Conservation (phyloP, 176 grass and related monocot species). For the Musa acuminata region DNA sequence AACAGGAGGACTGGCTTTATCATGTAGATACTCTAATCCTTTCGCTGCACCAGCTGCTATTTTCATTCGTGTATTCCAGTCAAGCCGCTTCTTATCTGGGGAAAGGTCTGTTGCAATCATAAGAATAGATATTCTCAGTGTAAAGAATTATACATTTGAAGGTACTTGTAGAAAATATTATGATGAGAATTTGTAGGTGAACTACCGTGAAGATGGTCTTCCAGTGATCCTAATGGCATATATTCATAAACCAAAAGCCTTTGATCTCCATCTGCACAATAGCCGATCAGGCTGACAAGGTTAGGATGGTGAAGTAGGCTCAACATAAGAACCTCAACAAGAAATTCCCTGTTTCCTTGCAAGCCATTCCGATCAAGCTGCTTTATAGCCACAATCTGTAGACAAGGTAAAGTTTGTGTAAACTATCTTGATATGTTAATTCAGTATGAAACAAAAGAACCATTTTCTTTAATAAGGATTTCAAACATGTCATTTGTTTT, state of each 20-base stretch:
- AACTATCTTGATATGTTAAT: background rate
- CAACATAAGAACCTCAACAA: constrained; percentile 50
- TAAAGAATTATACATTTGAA: background rate
- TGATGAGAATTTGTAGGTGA: background rate
- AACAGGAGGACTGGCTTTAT: constrained; percentile 52
- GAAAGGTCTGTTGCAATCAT: constrained; percentile 27
- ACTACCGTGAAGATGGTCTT: constrained; percentile 48
- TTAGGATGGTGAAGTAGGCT: constrained; percentile 53
- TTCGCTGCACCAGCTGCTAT: constrained; percentile 25
- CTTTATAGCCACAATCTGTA: constrained; percentile 52
- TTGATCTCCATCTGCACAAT: constrained; percentile 55
- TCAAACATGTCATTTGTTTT: background rate
- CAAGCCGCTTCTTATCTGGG: constrained; percentile 25
- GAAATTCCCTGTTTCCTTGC: constrained; percentile 55
- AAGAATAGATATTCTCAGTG: background rate
- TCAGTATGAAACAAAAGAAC: background rate
- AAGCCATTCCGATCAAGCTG: constrained; percentile 54
- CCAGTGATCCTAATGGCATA: constrained; percentile 52
- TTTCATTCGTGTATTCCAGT: constrained; percentile 25
- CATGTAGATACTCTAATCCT: constrained; percentile 48
- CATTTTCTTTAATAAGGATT: background rate
- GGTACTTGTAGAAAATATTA: background rate
- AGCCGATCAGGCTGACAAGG: constrained; percentile 50
- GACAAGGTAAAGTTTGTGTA: background rate
- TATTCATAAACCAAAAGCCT: constrained; percentile 58